A percentile compares a stretch with the other conserved stretches of the same genome.
These are phyloP conservation scores for Scheffersomyces amazonensis DNA, from an alignment of 805 yeast species.

Conservation along the genomic window DNA sequence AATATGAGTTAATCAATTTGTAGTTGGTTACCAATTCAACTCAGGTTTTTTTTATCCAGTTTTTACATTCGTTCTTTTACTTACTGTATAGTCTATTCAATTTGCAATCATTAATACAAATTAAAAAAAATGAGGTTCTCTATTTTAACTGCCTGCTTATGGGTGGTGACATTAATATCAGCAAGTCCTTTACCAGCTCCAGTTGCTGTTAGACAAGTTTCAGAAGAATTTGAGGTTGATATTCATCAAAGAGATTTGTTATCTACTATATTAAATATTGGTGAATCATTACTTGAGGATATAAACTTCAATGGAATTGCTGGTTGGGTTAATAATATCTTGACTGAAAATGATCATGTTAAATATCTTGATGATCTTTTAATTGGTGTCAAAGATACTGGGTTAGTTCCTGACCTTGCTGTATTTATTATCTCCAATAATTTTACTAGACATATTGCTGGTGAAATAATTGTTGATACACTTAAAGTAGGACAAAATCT, in stretches of 20 bases:
- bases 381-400: constrained; percentile 17
- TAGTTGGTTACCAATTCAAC: no score
- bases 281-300: constrained; percentile 10
- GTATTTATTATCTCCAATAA: constrained; percentile 21
- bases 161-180: constrained; percentile 7
- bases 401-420: constrained; percentile 22
- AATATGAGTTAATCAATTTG: no score
- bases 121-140: constrained; percentile 13
- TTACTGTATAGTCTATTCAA: no score
- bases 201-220: not conserved
- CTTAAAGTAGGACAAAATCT: constrained; percentile 11
- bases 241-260: constrained; percentile 15
- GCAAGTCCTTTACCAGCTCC: not conserved
- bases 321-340: constrained; percentile 23
- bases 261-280: constrained; percentile 15
- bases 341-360: constrained; percentile 16
- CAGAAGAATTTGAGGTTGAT: constrained; percentile 4
- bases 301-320: constrained; percentile 23
- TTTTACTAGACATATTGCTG: constrained; percentile 15
- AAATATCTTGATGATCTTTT: constrained; percentile 21
- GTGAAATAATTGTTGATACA: constrained; percentile 13
- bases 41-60: no score
- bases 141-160: constrained; percentile 10
- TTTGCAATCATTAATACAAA: no score
- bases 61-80: no score